Conservation (phyloP, 768 basidiomycete genomes). For the Kwoniella dejecticola region DNA sequence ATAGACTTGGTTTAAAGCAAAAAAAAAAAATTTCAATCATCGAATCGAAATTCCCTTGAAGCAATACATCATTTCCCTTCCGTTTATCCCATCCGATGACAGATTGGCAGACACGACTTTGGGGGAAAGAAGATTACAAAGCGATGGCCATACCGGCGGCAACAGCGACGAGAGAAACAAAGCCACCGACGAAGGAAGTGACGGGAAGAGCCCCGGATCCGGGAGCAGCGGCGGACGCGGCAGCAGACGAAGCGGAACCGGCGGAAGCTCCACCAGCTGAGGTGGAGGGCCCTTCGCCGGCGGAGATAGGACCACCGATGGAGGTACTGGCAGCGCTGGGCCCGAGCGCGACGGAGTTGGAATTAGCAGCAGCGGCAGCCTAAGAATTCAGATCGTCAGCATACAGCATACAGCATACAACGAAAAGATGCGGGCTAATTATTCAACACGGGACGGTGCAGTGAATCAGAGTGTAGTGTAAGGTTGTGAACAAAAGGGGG, state of each 20-base stretch:
- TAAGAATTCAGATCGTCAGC: too few species aligned
- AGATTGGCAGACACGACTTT: neutral
- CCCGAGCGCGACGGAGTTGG: too few species aligned
- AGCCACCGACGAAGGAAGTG: slow-evolving; percentile 10
- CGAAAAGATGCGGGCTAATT: too few species aligned
- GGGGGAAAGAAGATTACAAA: neutral
- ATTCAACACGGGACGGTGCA: too few species aligned
- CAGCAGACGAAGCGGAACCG: slow-evolving; percentile 1
- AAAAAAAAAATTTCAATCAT: too few species aligned
- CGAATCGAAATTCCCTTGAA: too few species aligned
- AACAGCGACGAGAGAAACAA: slow-evolving; percentile 15
- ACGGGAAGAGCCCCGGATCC: slow-evolving; percentile 5
- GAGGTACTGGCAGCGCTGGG: slow-evolving; percentile 11
- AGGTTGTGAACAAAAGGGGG: too few species aligned
- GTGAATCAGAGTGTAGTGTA: too few species aligned
- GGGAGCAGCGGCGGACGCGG: slow-evolving; percentile 5
- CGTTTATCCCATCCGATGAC: neutral
- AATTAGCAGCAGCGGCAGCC: too few species aligned
- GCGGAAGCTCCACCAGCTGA: slow-evolving; percentile 5
- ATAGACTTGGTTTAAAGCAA: too few species aligned
- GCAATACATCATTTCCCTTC: too few species aligned
- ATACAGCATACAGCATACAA: too few species aligned
- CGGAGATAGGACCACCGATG: slow-evolving; percentile 4
- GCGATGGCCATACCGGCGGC: slow-evolving; percentile 17
- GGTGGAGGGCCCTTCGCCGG: slow-evolving; percentile 2